Evolutionary conservation across 441 rosid genomes (phyloP), one percentile per base, ranked within the genome.

Genomic region (Brassica hybrid): DNA sequence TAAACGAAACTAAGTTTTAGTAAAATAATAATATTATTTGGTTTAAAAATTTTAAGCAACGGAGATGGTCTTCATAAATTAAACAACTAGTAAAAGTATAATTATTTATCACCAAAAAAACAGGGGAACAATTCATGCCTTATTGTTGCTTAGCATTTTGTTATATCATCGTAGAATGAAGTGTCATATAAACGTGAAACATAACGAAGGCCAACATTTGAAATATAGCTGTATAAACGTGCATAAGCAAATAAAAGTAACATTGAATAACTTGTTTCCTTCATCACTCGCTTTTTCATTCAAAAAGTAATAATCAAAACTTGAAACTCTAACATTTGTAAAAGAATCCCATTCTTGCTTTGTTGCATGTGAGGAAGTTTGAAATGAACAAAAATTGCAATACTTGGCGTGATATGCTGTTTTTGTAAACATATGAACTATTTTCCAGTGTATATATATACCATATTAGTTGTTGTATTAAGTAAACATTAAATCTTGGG

Each of bases 321-420:
- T 13, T 70, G 2, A 59, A 41, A 38, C 66, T 48, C n/a, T 38
- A 9, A n/a, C n/a, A n/a, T n/a, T n/a, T n/a, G n/a, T n/a, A n/a
- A 70, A 21, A 4, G 73, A 18, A 69, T 56, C 56, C 0, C 13
- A 70, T 70, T 38, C 65, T 70, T 58, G 64, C 54, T 70, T 70
- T n/a, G 54, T 1, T n/a, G n/a, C n/a, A n/a, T 5, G 5, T 52
- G 48, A 68, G 62, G 17, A 52, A 52, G 62, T 63, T 63, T 34
- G 48, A 16, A 8, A 16, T 63, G 48, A 34, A 61, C 17, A 61
- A 2, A 10, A 58, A 19, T 13, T 66, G 18, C 9, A 18, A 65
- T 67, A 50, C 59, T 67, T 67, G 11, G 59, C 18, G 48, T 54
- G 32, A 36, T 21, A 57, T n/a, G 4, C 0, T 32, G n/a, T 30